Evolutionary conservation across 164 flowering plant genomes (phyloP).

Genomic region (Chimonanthus praecox): DNA sequence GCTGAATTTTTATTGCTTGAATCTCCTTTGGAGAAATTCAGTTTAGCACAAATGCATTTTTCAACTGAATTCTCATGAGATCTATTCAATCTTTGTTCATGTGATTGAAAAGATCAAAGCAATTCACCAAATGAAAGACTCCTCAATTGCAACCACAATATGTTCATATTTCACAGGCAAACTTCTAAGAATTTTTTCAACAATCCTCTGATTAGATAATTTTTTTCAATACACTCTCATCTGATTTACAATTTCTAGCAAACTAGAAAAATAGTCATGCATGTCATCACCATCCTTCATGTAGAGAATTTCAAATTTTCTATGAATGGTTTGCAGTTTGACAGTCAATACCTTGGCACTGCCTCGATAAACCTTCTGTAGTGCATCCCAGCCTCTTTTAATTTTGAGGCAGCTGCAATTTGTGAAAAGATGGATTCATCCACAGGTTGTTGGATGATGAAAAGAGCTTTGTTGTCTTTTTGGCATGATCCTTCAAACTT

Average conservation of each 20-base stretch:
- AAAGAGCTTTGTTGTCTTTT: too few species aligned
- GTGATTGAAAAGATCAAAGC: neutral
- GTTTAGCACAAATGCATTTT: neutral
- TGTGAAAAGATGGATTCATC: too few species aligned
- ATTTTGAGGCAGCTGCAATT: too few species aligned
- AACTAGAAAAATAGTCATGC: neutral
- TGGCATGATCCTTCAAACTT: too few species aligned
- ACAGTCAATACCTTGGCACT: neutral
- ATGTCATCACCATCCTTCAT: neutral
- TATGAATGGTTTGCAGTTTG: neutral
- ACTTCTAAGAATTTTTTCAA: neutral
- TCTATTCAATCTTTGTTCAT: neutral
- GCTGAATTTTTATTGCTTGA: too few species aligned
- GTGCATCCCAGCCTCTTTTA: too few species aligned
- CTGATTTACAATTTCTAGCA: neutral
- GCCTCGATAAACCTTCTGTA: too few species aligned
- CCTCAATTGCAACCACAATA: conserved; percentile 6
- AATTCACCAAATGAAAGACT: neutral
- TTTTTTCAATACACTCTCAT: neutral
- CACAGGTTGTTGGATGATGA: too few species aligned
- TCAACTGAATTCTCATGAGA: neutral
- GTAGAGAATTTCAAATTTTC: neutral
- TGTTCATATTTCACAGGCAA: neutral
- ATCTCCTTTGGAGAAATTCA: conserved; percentile 1
- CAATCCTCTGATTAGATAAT: neutral